Percentiles rank a stretch among this genome's conserved stretches.
Evolutionary conservation across 1,284 basidiomycete genomes (phyloP).

Genomic region (Apiotrichum siamense): DNA sequence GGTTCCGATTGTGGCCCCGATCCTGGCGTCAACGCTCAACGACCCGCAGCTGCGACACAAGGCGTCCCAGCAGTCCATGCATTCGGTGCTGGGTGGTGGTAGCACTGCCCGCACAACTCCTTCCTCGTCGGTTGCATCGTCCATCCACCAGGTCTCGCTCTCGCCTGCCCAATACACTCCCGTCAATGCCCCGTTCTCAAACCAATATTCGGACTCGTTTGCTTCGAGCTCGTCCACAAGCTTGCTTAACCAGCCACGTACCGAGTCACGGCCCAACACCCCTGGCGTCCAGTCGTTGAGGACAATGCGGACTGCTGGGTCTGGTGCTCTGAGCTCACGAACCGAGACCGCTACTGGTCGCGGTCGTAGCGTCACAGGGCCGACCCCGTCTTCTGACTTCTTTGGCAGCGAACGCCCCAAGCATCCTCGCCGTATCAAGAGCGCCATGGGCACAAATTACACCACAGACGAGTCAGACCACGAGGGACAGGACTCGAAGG

Average conservation of each 20-base stretch:
- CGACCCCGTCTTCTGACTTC: slow-evolving; percentile 4
- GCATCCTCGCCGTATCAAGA: slow-evolving; percentile 12
- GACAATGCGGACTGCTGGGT: not conserved
- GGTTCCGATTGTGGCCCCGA: slow-evolving; percentile 76
- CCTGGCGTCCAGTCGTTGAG: slow-evolving; percentile 5
- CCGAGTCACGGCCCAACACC: not conserved
- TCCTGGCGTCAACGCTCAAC: slow-evolving; percentile 23
- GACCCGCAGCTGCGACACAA: slow-evolving; percentile 6
- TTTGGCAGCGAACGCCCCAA: not conserved
- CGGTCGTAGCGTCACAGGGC: slow-evolving; percentile 8
- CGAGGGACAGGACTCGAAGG: slow-evolving; percentile 1
- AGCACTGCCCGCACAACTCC: not conserved
- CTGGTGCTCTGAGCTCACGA: not conserved
- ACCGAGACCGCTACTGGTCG: not conserved
- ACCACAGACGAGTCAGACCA: slow-evolving; percentile 7
- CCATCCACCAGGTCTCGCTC: not conserved
- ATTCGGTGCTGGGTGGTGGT: not conserved
- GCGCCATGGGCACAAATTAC: slow-evolving; percentile 7
- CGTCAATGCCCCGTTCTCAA: not conserved
- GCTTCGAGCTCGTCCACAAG: not conserved
- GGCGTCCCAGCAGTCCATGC: slow-evolving; percentile 7
- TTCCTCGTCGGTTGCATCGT: slow-evolving; percentile 2
- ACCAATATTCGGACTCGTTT: not conserved
- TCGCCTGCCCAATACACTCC: slow-evolving; percentile 6
- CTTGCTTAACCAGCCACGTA: not conserved